Evolutionary conservation across 306 rosid genomes (phyloP), one percentile per base, ranked within the genome.

Genomic region (Myrica gale): DNA sequence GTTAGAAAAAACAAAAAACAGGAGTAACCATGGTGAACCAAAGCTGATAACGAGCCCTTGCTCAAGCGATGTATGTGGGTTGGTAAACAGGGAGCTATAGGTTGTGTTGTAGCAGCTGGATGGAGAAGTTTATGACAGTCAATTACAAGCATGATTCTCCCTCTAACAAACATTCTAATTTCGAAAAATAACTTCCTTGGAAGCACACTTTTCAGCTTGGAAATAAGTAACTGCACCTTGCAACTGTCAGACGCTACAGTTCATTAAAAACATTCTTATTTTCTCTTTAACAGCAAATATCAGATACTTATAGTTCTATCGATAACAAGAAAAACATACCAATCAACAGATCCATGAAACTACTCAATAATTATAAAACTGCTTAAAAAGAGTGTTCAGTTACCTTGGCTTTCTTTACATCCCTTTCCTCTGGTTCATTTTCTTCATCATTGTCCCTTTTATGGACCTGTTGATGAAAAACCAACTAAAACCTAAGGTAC

Each of bases 381-480:
- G 41, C 45, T 76, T 6, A 16, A 67, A 39, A 48, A 50, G 44
- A 32, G 47, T 21, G 58, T 62, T 41, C n/a, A 17, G 71, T 67
- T 78, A 88, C 91, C 90, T 88, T 81, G 23, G 52, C 79, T 81
- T 68, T 81, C 85, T 84, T 90, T 48, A 76, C 23, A 63, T 54
- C 84, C 46, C 79, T 53, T 78, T 76, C 89, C 52, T 78, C 78
- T 50, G 54, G n/a, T 43, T 83, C 86, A 73, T 76, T 83, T 75
- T 80, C 81, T 57, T 55, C 82, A 74, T 77, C 84, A 68, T 68
- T 81, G 1, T 69, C 85, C 76, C 73, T 75, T 72, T 76, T 58
- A 69, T 3, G 11, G 58, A 74, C 85, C 94, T 93, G 54, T 60
- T n/a, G 20, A 55, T 60, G 53, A 63, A 69, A 66, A 63, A 65